These are phyloP conservation scores for Lentinula detonsa DNA, from an alignment of 768 basidiomycete genomes.

Conservation along the genomic window DNA sequence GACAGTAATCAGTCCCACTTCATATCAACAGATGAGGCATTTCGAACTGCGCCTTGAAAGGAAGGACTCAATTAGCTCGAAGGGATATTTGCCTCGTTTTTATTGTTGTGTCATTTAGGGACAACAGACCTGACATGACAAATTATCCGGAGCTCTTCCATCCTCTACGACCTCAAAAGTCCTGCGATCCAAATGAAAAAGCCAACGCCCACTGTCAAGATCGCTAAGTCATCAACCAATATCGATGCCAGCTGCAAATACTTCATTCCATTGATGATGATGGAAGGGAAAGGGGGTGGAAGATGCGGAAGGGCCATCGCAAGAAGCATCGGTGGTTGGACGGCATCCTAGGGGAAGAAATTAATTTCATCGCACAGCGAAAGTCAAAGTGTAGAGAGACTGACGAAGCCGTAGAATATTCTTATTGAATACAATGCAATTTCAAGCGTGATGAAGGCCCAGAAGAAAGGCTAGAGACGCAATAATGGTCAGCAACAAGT, in stretches of 20 bases:
- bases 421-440: slow-evolving; percentile 66
- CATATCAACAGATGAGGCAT: neutral
- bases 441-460: slow-evolving; percentile 72
- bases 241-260: slow-evolving; percentile 64
- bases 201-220: slow-evolving; percentile 66
- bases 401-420: slow-evolving; percentile 64
- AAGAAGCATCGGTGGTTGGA: slow-evolving; percentile 54
- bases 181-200: slow-evolving; percentile 51
- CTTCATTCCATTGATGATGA: slow-evolving; percentile 58
- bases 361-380: neutral
- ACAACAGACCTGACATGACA: neutral
- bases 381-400: slow-evolving; percentile 17
- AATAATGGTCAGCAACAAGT: slow-evolving; percentile 4
- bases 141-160: neutral
- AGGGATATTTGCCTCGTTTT: neutral
- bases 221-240: slow-evolving; percentile 69
- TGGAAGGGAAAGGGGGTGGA: slow-evolving; percentile 54
- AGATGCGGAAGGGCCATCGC: slow-evolving; percentile 58
- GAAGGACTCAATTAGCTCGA: neutral
- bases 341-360: slow-evolving; percentile 38
- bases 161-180: slow-evolving; percentile 25
- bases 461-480: slow-evolving; percentile 64
- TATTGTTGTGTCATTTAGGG: neutral
- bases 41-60: neutral
- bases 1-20: neutral